Evolutionary conservation across 208 protist genomes (phyloP).

Genomic region (Vickermania spadyakhi): DNA sequence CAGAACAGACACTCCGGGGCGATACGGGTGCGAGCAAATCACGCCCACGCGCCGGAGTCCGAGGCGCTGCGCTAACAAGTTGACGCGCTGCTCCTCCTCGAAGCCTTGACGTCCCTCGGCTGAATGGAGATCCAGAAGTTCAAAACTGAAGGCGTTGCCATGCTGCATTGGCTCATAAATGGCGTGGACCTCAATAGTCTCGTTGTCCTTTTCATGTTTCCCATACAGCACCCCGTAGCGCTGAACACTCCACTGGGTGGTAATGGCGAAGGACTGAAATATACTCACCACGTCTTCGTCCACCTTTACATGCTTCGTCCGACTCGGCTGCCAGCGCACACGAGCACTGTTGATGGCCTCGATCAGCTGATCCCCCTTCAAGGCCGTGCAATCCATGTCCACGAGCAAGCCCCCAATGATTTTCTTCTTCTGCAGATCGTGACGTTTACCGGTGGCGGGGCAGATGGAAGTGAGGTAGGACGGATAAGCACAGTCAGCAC

Average conservation of each 20-base stretch:
- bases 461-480: constrained; percentile 50
- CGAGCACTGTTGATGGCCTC: constrained; percentile 61
- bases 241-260: constrained; percentile 68
- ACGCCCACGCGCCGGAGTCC: constrained; percentile 73
- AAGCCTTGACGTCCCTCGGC: constrained; percentile 11
- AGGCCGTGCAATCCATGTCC: constrained; percentile 24
- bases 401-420: constrained; percentile 62
- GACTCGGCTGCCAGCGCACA: constrained; percentile 67
- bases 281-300: constrained; percentile 71
- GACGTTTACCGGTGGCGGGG: constrained; percentile 57
- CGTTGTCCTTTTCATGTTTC: constrained; percentile 24
- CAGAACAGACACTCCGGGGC: constrained; percentile 32
- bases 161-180: constrained; percentile 84
- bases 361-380: constrained; percentile 53
- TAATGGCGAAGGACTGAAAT: constrained; percentile 74
- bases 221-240: constrained; percentile 85
- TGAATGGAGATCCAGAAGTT: constrained; percentile 17
- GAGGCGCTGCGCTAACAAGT: constrained; percentile 45
- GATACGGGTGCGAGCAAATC: constrained; percentile 69
- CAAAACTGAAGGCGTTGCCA: constrained; percentile 45
- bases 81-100: constrained; percentile 14
- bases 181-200: constrained; percentile 65
- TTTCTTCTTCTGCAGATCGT: constrained; percentile 43
- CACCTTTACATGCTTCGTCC: constrained; percentile 57
- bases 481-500: constrained; percentile 41